Base-by-base conservation (phyloP, 768 basidiomycete genomes). In the Mycena vitilis region DNA sequence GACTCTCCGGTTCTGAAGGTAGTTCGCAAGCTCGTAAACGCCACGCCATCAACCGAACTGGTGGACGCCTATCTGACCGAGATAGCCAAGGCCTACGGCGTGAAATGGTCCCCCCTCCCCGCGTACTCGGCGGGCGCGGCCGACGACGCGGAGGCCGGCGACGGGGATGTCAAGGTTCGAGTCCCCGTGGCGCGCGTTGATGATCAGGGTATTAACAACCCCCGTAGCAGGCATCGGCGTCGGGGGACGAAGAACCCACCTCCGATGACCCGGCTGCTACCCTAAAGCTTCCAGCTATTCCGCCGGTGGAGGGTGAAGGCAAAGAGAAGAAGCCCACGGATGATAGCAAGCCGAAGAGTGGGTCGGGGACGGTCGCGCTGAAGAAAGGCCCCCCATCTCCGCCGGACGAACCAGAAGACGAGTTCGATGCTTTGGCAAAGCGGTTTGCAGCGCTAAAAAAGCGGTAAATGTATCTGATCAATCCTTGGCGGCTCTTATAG, bases 371-470 rank as follows among this genome's bases (percentile, higher is more conserved):
- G 68, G 77, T 72, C 15, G 73, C 68, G 63, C 60, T 47, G 44
- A 73, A 76, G 59, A 77, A 73, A 67, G 53, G 73, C 25, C 72
- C 76, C 42, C 57, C 73, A 12, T 65, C 76, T 34, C 67, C 79
- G 62, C 71, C 82, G 44, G 76, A 65, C 18, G 63, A 74, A 47
- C 73, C 79, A 62, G 75, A 78, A 75, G 90, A 95, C 72, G 91
- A 92, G 65, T 94, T 95, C 73, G 91, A 92, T 45, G 83, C 87
- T 23, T 82, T 98, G 57, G 82, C 91, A 58, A 89, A 87, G 77
- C 88, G 96, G 65, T 97, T 98, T 74, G 94, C 92, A 68, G 91
- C 89, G 36, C 80, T 98, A 73, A 98, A 96, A 84, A 94, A 94
- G 80, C 88, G 89, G 54, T 94, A 68, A 78, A 79, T 16, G 38